Evolutionary conservation across 164 flowering plant species (phyloP), one percentile per base, ranked within the genome.

Genomic region (Paratinospora sagittata): DNA sequence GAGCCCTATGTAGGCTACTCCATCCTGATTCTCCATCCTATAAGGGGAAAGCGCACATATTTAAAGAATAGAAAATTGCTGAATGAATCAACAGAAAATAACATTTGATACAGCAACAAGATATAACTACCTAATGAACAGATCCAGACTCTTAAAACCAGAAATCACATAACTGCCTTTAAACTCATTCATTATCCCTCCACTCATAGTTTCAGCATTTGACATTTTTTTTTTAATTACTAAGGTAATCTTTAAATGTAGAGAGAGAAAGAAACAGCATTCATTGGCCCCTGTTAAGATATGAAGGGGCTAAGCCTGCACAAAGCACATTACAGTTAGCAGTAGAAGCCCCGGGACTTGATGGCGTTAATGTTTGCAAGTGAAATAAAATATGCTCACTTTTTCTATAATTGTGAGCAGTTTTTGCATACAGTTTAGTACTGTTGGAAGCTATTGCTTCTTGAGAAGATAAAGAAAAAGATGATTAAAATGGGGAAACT

Each of bases 1-100:
- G 87, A 70, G 99, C 97, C 74, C 99, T 82, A 78, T 96, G 99
- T 70, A 96, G 90, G 77, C 98, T 91, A 78, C 92, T 91, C 99
- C 99, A 96, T 69, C 97, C 99, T 3, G 98, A 96, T 78, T 96
- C 99, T 69, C 99, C 97, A 86, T 96, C 99, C 99, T 96, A 83
- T 68, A 68, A 80, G 55, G 63, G 39, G 63, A 47, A 67, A 75
- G 43, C 1, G 5, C 4, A 63, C 16, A 11, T 34, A 6, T 8
- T 60, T 36, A 9, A 21, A 21, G 14, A 30, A 70, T 7, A 45
- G 0, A 16, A 52, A 30, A 52, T 10, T 43, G 14, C 5, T 10
- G 14, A 11, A 8, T 5, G 7, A 3, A 24, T 24, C 52, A 21
- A 24, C 26, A 41, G 69, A 37, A 24, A 8, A 26, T 43, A n/a